These are phyloP conservation scores for Neurospora discreta DNA, from an alignment of 495 filamentous ascomycete genomes.

Conservation along the genomic window DNA sequence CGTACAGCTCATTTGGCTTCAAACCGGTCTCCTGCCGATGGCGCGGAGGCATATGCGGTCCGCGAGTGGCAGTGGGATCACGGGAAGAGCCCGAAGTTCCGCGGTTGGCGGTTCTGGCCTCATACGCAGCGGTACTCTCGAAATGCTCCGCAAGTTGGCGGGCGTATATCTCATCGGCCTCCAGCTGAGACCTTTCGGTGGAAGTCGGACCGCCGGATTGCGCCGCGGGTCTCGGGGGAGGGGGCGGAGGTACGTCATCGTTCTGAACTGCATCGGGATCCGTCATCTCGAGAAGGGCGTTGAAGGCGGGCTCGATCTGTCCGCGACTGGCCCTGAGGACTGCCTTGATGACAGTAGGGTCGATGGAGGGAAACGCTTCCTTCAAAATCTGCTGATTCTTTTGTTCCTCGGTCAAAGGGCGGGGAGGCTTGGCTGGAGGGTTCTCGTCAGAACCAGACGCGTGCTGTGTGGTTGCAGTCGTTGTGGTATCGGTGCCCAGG, in stretches of 20 bases:
- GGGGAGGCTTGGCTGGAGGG: conserved; percentile 77
- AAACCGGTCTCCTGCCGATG: conserved; percentile 35
- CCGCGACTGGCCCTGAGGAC: conserved; percentile 79
- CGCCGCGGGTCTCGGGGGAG: conserved; percentile 55
- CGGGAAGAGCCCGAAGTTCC: conserved; percentile 4
- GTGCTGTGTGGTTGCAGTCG: conserved; percentile 27
- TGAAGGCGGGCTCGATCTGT: conserved; percentile 87
- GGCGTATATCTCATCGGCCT: conserved; percentile 87
- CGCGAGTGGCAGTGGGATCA: conserved; percentile 12
- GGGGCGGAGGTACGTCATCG: conserved; percentile 49
- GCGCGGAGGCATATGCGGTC: conserved; percentile 15
- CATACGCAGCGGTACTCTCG: conserved; percentile 47
- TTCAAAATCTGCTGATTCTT: conserved; percentile 80
- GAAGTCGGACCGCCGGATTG: conserved; percentile 30
- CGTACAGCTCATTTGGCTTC: conserved; percentile 42
- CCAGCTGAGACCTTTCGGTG: conserved; percentile 64
- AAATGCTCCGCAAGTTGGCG: conserved; percentile 90
- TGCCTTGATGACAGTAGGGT: conserved; percentile 72
- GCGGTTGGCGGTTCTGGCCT: conserved; percentile 36
- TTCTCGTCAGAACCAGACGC: conserved; percentile 34
- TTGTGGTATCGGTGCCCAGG: conserved; percentile 25
- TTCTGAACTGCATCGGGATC: conserved; percentile 70
- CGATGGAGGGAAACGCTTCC: conserved; percentile 86
- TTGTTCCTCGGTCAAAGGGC: conserved; percentile 68
- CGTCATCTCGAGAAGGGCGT: conserved; percentile 89